Base-by-base conservation (phyloP, 176 grass and related monocot genomes). In the Sorghum bicolor region DNA sequence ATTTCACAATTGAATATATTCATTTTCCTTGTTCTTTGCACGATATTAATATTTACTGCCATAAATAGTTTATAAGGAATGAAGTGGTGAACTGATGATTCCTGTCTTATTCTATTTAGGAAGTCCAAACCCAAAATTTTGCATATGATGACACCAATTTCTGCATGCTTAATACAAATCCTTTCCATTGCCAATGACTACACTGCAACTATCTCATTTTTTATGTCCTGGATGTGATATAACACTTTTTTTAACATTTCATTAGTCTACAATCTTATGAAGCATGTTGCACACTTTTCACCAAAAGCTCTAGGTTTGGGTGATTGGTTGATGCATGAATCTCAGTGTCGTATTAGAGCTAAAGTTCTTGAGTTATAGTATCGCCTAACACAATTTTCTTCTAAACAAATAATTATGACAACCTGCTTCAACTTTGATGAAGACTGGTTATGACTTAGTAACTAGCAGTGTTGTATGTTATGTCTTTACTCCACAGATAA, bases 1-100 rank as follows among this genome's bases (percentile, higher is more conserved):
- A 83, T 50, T 75, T 74, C 73, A 29, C 58, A 7, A 73, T 65
- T 83, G 7, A 48, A 11, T 64, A 47, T 74, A 22, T 74, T 74
- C 28, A 64, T 63, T 74, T 75, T 7, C 48, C 63, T 0, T 36
- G 37, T 41, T 65, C 17, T 83, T 32, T 74, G 7, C 20, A 37
- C 4, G 10, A 41, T 39, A 39, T 39, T 82, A 10, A 14, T 53
- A 72, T 60, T 70, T 31, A 43, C 15, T 25, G 60, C 50, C 36
- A 30, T 26, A 73, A 61, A 45, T 73, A 44, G 43, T 74, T 73
- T 33, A 62, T 74, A 36, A 57, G 34, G 64, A 37, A 36, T 55
- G 19, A 31, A 34, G 17, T 34, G 29, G 41, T 78, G 77, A 65
- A 65, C 29, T 68, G 78, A 67, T 25, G 28, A 26, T 52, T 26